Percentiles rank a stretch among this genome's conserved stretches.
Evolutionary conservation across 2,329 filamentous ascomycete genomes (phyloP).

Genomic region (Akanthomyces lecanii): DNA sequence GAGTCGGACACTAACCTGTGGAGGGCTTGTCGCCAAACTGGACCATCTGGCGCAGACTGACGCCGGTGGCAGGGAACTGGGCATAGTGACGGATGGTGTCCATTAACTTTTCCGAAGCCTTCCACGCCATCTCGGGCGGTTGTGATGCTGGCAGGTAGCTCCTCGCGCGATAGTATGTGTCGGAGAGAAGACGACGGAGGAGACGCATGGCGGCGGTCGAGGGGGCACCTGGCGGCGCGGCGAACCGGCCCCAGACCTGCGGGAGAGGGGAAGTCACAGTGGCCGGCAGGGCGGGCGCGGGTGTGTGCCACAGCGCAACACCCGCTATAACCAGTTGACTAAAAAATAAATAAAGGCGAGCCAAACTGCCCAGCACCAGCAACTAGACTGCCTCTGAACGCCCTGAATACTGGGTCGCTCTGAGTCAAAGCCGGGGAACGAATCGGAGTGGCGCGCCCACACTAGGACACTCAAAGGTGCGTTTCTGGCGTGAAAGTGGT

Average conservation of each 20-base stretch:
- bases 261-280: conserved; percentile 5
- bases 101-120: conserved; percentile 84
- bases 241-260: conserved; percentile 12
- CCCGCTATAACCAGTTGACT: background rate
- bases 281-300: background rate
- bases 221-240: conserved; percentile 9
- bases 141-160: conserved; percentile 9
- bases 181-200: conserved; percentile 17
- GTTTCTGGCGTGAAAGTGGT: background rate
- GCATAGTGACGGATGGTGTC: conserved; percentile 96
- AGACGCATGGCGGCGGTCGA: conserved; percentile 15
- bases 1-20: conserved; percentile 57
- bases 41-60: conserved; percentile 97
- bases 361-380: background rate
- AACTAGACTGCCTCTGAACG: no score
- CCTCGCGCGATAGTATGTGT: conserved; percentile 15
- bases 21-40: conserved; percentile 96
- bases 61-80: conserved; percentile 92
- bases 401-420: background rate
- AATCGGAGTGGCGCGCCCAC: conserved; percentile 8
- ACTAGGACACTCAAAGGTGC: background rate
- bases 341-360: background rate
- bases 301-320: background rate
- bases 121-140: conserved; percentile 74
- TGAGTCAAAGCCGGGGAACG: conserved; percentile 8